Percentiles rank a stretch among this genome's conserved stretches.
Evolutionary conservation across 2,329 filamentous ascomycete species (phyloP).

Genomic region (Hypoxylon sp.): DNA sequence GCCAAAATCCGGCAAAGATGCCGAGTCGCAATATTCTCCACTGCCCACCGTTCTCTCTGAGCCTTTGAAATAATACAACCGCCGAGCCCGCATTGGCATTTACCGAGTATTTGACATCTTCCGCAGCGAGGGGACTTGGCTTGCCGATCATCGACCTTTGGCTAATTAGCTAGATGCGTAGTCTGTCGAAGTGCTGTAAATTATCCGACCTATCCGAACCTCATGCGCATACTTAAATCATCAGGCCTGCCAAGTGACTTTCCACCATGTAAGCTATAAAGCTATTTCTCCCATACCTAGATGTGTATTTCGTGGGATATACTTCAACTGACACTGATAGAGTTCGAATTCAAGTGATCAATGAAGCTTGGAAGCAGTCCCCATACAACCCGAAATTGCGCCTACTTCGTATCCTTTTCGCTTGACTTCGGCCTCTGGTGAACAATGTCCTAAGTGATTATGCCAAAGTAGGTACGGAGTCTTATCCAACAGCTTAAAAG

Average conservation of each 20-base stretch:
- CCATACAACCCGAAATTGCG: too few species aligned
- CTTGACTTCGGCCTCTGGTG: too few species aligned
- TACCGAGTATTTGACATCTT: slow-evolving; percentile 19
- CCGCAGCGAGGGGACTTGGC: slow-evolving; percentile 25
- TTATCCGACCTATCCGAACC: slow-evolving; percentile 31
- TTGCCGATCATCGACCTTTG: slow-evolving; percentile 28
- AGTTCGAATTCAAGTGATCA: too few species aligned
- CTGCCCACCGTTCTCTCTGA: slow-evolving; percentile 7
- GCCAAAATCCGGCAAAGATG: slow-evolving; percentile 22
- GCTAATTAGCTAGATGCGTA: slow-evolving; percentile 27
- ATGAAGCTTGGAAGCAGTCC: too few species aligned
- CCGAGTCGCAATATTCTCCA: neutral
- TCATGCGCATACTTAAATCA: neutral
- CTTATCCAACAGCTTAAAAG: too few species aligned
- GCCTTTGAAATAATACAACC: slow-evolving; percentile 23
- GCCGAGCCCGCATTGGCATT: slow-evolving; percentile 17
- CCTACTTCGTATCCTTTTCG: too few species aligned
- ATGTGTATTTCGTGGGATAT: too few species aligned
- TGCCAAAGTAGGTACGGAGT: too few species aligned
- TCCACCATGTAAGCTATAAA: neutral
- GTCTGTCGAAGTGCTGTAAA: neutral
- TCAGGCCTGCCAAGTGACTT: neutral
- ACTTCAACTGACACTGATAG: too few species aligned
- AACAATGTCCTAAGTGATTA: too few species aligned
- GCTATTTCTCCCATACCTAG: neutral